These are phyloP conservation scores for Aspergillus japonicus DNA, from an alignment of 2,329 filamentous ascomycete species.

Conservation along the genomic window DNA sequence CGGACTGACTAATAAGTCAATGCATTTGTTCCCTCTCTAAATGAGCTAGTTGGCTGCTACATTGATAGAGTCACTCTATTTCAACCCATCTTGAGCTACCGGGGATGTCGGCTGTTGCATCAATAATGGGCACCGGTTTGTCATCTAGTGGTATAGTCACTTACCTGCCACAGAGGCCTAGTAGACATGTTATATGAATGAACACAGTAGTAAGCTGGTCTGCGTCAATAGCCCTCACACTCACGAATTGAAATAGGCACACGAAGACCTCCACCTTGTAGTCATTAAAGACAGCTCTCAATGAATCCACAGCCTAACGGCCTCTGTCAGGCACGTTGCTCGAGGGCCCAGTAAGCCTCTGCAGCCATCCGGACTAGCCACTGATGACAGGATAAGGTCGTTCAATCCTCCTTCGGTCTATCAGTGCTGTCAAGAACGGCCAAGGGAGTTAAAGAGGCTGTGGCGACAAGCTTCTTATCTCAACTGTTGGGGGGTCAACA, in stretches of 20 bases:
- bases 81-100: no score
- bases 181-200: no score
- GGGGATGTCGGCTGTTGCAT: no score
- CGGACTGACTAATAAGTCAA: no score
- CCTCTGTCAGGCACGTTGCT: constrained; percentile 40
- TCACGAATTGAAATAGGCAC: not conserved
- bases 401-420: constrained; percentile 53
- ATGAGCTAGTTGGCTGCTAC: no score
- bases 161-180: no score
- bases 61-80: no score
- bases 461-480: constrained; percentile 20
- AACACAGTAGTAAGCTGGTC: no score
- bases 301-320: constrained; percentile 36
- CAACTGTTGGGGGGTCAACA: constrained; percentile 24
- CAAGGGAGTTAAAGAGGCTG: constrained; percentile 45
- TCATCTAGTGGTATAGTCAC: no score
- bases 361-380: constrained; percentile 56
- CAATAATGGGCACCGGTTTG: no score
- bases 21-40: no score
- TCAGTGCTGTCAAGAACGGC: constrained; percentile 67
- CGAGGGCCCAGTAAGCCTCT: constrained; percentile 52
- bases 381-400: constrained; percentile 56
- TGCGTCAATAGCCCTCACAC: no score
- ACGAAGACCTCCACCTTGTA: constrained; percentile 26
- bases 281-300: constrained; percentile 42